A percentile compares a stretch with the other conserved stretches of the same genome.
These are phyloP conservation scores for Remersonia thermophila DNA, from an alignment of 2,329 filamentous ascomycete species.

Conservation along the genomic window DNA sequence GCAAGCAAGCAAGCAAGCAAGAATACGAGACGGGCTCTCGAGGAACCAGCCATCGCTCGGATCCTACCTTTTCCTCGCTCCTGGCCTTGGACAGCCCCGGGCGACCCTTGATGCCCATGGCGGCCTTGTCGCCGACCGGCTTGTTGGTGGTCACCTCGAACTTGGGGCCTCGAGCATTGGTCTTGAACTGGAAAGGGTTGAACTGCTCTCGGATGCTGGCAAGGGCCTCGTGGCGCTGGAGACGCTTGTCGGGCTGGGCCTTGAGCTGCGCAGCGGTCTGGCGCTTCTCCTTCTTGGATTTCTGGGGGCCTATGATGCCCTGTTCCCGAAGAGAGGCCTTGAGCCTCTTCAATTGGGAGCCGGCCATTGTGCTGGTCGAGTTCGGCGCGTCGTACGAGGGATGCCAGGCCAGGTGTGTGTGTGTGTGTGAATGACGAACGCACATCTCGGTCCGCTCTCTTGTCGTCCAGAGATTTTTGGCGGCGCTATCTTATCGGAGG, in stretches of 20 bases:
- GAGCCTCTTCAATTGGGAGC: constrained; percentile 90
- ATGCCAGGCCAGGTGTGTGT: too few relatives aligned
- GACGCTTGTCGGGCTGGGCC: constrained; percentile 56
- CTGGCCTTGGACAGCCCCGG: constrained; percentile 76
- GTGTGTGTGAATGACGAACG: too few relatives aligned
- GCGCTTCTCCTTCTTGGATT: constrained; percentile 90
- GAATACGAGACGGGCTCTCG: too few relatives aligned
- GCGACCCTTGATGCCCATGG: constrained; percentile 53
- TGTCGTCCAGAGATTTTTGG: too few relatives aligned
- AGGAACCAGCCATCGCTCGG: too few relatives aligned
- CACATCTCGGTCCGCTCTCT: too few relatives aligned
- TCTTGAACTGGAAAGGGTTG: constrained; percentile 94
- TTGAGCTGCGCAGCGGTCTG: constrained; percentile 55
- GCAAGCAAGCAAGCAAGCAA: neutral
- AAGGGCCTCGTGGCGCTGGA: constrained; percentile 65
- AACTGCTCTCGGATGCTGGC: constrained; percentile 86
- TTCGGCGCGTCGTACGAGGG: too few relatives aligned
- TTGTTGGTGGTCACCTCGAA: constrained; percentile 69
- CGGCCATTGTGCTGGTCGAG: constrained; percentile 57
- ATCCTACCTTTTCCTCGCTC: constrained; percentile 67
- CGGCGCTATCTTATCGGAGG: neutral
- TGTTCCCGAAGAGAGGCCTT: constrained; percentile 84
- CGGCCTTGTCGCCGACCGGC: constrained; percentile 36
- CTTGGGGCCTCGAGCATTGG: constrained; percentile 63
- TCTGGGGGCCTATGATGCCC: constrained; percentile 79